Evolutionary conservation across 306 rosid genomes (phyloP), one percentile per base, ranked within the genome.

Genomic region (Arachis hypogaea): DNA sequence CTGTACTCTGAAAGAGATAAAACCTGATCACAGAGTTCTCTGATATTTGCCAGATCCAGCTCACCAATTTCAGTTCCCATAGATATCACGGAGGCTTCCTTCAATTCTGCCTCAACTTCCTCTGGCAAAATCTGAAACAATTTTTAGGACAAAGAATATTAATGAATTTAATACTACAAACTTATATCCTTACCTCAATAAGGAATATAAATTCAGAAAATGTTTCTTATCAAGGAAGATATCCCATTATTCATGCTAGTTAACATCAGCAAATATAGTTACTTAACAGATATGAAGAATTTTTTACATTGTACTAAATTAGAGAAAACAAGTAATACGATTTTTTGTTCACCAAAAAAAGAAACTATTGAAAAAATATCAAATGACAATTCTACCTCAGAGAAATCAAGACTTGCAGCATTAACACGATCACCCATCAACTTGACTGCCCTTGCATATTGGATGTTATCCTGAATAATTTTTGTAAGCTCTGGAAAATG

Each of bases 11-110:
- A 82, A 12, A 94, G 95, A 28, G 97, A 86, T 61, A 94, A 86
- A 72, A 94, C 97, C 77, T 91, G 98, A 40, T 94, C 98, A 80
- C 97, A 94, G 16, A 94, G 90, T 70, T 89, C 91, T 74, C 78
- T 81, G 66, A 91, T 94, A 73, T 91, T 94, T 4, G 59, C 68
- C 88, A 94, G 77, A 84, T 94, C 98, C 71, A 91, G 90, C 63
- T 93, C 98, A 70, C 94, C 94, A 69, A 93, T 82, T 88, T 93
- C 98, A 22, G 98, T 93, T 85, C 97, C 98, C 97, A 94, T 94
- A 9, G 97, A 94, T 71, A 94, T 91, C 84, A 91, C 72, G 65
- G 88, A 64, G 5, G 95, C 98, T 66, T 94, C 97, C 84, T 94
- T 94, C 83, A 94, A 56, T 59, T 88, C 86, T 30, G 79, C 16